Base-by-base conservation (phyloP, 2,329 filamentous ascomycete genomes). In the Podosphaera xanthii region DNA sequence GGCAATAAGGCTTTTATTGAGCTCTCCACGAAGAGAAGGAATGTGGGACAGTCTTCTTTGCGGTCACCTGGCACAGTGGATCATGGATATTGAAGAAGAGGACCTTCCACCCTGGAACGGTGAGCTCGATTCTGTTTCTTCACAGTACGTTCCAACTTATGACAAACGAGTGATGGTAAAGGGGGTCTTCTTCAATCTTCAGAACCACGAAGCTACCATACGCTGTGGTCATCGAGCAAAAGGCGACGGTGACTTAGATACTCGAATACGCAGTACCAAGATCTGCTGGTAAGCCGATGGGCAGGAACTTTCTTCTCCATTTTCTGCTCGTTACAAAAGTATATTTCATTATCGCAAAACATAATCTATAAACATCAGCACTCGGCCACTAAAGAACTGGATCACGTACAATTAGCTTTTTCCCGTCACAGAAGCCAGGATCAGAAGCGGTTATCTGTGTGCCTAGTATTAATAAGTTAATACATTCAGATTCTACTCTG, bases 51-150 rank as follows among this genome's bases (percentile, higher is more conserved):
- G 62, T 31, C 63, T 65, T 14, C 59, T 67, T 2, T 62, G 63
- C 53, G 63, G 63, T 0, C 59, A 58, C 9, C 65, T 64, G 2
- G 66, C 55, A 6, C 57, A 61, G 10, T 66, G 64, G 66, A 64
- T 67, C 34, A 65, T 68, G 64, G 60, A 64, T 7, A 70, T 86
- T 59, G 53, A 68, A 57, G 66, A 68, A 54, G 63, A 63, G 40
- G 62, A 55, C 2, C 35, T 68, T 38, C 55, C 33, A 48, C 44
- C 34, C 2, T 67, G 53, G 58, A 60, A 61, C 73, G 80, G 59
- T 78, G 83, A 68, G 77, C 77, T 49, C 78, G 83, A 73, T 81
- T 79, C 78, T 77, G 36, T 30, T 57, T 22, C 31, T 2, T 61
- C 65, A 50, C 46, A 63, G 4, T 10, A 40, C 6, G 64, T 67